Conservation (phyloP, 371 early-diverging fungal species). For the Circinella minor region DNA sequence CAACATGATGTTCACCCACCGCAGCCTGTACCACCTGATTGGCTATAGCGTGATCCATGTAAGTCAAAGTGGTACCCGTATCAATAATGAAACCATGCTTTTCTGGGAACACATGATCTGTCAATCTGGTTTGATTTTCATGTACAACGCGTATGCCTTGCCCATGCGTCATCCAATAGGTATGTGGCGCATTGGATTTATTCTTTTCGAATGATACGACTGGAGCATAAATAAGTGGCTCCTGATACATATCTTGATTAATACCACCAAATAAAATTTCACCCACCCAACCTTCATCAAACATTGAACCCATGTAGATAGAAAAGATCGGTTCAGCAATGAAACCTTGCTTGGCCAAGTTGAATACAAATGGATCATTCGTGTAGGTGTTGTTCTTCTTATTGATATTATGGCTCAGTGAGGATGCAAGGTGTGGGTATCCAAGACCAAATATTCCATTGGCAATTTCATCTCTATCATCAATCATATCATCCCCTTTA, state of each 20-base stretch:
- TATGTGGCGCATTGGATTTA: conserved; percentile 6
- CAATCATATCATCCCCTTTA: not conserved
- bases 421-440: conserved; percentile 35
- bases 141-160: conserved; percentile 19
- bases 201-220: conserved; percentile 6
- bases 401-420: not conserved
- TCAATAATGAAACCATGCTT: conserved; percentile 40
- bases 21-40: conserved; percentile 21
- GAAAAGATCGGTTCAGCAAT: conserved; percentile 49
- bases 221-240: conserved; percentile 18
- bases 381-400: not conserved
- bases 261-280: conserved; percentile 62
- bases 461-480: conserved; percentile 19
- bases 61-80: conserved; percentile 39
- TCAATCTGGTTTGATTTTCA: not conserved
- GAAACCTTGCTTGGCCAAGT: conserved; percentile 31
- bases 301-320: conserved; percentile 28
- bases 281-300: conserved; percentile 34
- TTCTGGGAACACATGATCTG: not conserved
- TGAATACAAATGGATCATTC: conserved; percentile 30
- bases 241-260: conserved; percentile 37
- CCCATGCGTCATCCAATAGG: conserved; percentile 32
- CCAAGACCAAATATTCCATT: conserved; percentile 43
- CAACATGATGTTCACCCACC: conserved; percentile 14
- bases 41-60: conserved; percentile 28